Conservation (phyloP, 192 early-diverging fungal species). For the Bifiguratus adelaidae region DNA sequence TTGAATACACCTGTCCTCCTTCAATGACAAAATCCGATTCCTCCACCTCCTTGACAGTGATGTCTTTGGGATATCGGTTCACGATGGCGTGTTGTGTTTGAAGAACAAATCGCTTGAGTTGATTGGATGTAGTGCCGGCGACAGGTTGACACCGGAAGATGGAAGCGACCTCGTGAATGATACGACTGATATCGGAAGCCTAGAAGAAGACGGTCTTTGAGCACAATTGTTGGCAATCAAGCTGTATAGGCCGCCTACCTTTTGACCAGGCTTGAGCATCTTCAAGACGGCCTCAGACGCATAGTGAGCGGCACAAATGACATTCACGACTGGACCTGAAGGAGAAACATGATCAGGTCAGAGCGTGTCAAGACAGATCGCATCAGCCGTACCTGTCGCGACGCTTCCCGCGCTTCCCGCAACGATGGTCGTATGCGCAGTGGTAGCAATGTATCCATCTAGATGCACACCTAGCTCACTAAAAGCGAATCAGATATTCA, state of each 20-base stretch:
- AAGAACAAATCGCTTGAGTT: constrained; percentile 67
- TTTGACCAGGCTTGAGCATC: constrained; percentile 68
- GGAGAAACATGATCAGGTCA: not conserved
- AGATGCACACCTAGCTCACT: constrained; percentile 85
- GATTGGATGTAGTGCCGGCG: constrained; percentile 50
- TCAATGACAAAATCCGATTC: constrained; percentile 57
- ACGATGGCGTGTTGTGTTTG: constrained; percentile 49
- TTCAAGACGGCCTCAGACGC: constrained; percentile 74
- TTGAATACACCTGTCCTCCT: constrained; percentile 59
- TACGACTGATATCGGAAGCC: constrained; percentile 41
- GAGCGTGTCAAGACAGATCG: no score
- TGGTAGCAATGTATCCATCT: constrained; percentile 78
- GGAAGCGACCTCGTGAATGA: constrained; percentile 42
- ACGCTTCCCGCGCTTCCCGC: constrained; percentile 45
- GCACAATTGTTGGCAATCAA: not conserved
- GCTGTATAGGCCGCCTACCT: constrained; percentile 11
- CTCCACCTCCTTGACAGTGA: constrained; percentile 19
- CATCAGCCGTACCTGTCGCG: constrained; percentile 24
- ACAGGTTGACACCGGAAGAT: constrained; percentile 60
- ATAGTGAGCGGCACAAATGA: constrained; percentile 71
- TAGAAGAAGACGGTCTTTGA: constrained; percentile 5
- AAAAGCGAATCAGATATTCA: not conserved
- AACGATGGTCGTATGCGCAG: constrained; percentile 75
- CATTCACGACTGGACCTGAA: constrained; percentile 60
- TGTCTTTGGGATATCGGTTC: constrained; percentile 46